These are phyloP conservation scores for Moniliella sp. DNA, from an alignment of 1,284 basidiomycete genomes.

Conservation along the genomic window DNA sequence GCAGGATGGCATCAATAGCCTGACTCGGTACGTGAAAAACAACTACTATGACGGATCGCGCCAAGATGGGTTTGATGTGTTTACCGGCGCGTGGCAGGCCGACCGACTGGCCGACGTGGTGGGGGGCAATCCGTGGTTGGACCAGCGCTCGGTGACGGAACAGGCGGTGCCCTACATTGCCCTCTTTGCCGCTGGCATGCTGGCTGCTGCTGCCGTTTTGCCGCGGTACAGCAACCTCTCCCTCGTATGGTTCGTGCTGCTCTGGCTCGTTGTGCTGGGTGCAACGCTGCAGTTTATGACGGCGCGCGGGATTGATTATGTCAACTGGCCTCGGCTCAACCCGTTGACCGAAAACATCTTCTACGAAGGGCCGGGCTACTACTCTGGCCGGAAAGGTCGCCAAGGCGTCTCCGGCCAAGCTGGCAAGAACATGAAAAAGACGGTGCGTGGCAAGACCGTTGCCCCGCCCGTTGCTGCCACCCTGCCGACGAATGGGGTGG, in stretches of 20 bases:
- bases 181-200: conserved; percentile 53
- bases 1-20: conserved; percentile 69
- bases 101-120: conserved; percentile 47
- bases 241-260: conserved; percentile 8
- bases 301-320: conserved; percentile 24
- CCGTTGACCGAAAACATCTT: conserved; percentile 19
- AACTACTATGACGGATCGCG: conserved; percentile 88
- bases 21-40: conserved; percentile 76
- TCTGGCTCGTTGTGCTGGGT: conserved; percentile 12
- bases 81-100: conserved; percentile 65
- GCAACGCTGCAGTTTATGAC: conserved; percentile 15
- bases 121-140: too few species aligned
- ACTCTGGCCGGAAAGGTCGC: conserved; percentile 14
- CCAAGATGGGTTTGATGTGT: conserved; percentile 50
- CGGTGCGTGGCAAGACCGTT: too few species aligned
- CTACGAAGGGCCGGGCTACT: conserved; percentile 29
- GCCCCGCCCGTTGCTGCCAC: too few species aligned
- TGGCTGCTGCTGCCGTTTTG: conserved; percentile 36
- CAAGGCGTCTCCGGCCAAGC: conserved; percentile 1
- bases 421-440: conserved; percentile 1
- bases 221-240: conserved; percentile 6
- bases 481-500: too few species aligned
- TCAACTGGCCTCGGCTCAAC: conserved; percentile 29
- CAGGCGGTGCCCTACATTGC: conserved; percentile 66
- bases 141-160: conserved; percentile 55